Conservation (phyloP, 768 basidiomycete species). For the Lactarius psammicola region DNA sequence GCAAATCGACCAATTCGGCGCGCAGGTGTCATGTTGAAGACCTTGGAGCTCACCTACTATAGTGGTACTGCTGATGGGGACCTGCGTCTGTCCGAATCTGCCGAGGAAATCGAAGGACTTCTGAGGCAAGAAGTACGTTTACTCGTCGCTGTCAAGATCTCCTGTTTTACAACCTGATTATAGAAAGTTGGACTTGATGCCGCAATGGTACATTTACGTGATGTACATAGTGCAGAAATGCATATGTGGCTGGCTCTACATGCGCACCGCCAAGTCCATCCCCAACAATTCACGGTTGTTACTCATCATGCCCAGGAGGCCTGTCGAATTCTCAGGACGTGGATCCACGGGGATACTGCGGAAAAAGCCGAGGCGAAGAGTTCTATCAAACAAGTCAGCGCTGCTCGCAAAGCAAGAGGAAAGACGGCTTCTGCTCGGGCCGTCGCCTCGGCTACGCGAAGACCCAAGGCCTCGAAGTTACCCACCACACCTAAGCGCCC, state of each 20-base stretch:
- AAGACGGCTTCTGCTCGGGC: slow-evolving; percentile 27
- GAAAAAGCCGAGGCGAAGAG: slow-evolving; percentile 13
- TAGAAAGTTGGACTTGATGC: slow-evolving; percentile 37
- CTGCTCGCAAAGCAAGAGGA: slow-evolving; percentile 23
- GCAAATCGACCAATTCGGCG: slow-evolving; percentile 54
- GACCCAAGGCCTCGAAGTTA: slow-evolving; percentile 12
- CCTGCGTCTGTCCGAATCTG: slow-evolving; percentile 7
- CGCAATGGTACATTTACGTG: slow-evolving; percentile 33
- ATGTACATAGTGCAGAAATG: slow-evolving; percentile 52
- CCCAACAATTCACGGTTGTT: slow-evolving; percentile 46
- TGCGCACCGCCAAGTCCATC: slow-evolving; percentile 54
- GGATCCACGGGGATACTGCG: slow-evolving; percentile 32
- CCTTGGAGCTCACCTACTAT: slow-evolving; percentile 54
- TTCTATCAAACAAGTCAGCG: slow-evolving; percentile 17
- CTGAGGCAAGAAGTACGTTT: slow-evolving; percentile 35
- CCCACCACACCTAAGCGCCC: slow-evolving; percentile 47
- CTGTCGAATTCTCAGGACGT: slow-evolving; percentile 45
- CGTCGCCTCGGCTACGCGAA: slow-evolving; percentile 18
- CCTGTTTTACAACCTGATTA: neutral
- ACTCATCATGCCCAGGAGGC: slow-evolving; percentile 54
- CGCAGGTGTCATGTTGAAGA: slow-evolving; percentile 53
- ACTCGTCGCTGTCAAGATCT: neutral
- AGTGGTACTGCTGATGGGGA: slow-evolving; percentile 29
- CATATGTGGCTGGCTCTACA: slow-evolving; percentile 74
- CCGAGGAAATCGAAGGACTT: slow-evolving; percentile 38